Percentiles rank a stretch among this genome's conserved stretches.
Conservation (phyloP, 805 yeast species). For the Myxozyma kluyveri region DNA sequence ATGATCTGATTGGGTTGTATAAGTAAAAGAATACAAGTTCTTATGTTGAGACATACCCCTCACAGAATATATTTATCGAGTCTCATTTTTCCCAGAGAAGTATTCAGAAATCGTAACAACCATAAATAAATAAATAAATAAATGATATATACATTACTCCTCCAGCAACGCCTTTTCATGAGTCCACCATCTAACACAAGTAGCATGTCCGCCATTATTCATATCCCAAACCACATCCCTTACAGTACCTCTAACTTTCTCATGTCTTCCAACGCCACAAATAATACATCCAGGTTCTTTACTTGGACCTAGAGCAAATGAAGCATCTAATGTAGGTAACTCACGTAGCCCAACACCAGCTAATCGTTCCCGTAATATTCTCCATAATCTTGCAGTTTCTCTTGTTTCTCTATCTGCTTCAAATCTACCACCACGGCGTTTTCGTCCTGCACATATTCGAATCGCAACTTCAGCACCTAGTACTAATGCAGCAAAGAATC, state of each 20-base stretch:
- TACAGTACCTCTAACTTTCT: constrained; percentile 19
- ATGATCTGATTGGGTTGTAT: too few species aligned
- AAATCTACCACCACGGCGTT: constrained; percentile 20
- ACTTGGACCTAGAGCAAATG: constrained; percentile 15
- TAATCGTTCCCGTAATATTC: constrained; percentile 20
- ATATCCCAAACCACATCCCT: constrained; percentile 17
- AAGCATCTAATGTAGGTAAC: constrained; percentile 22
- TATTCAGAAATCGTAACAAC: too few species aligned
- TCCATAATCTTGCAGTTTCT: constrained; percentile 24
- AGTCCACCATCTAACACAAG: constrained; percentile 28
- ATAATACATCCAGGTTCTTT: constrained; percentile 22
- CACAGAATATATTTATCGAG: too few species aligned
- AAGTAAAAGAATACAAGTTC: too few species aligned
- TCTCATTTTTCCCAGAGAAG: too few species aligned
- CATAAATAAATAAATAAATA: not conserved
- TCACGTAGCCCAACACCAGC: constrained; percentile 26
- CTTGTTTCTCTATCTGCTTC: constrained; percentile 29
- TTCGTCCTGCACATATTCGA: constrained; percentile 29
- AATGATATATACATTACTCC: constrained; percentile 2
- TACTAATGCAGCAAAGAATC: constrained; percentile 18
- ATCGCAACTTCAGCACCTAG: constrained; percentile 22
- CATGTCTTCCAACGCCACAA: constrained; percentile 24
- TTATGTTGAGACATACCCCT: too few species aligned
- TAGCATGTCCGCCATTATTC: constrained; percentile 23
- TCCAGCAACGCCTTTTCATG: constrained; percentile 28